Base-by-base conservation (phyloP, 2,329 filamentous ascomycete species). In the Xylariomycetidae sp. region DNA sequence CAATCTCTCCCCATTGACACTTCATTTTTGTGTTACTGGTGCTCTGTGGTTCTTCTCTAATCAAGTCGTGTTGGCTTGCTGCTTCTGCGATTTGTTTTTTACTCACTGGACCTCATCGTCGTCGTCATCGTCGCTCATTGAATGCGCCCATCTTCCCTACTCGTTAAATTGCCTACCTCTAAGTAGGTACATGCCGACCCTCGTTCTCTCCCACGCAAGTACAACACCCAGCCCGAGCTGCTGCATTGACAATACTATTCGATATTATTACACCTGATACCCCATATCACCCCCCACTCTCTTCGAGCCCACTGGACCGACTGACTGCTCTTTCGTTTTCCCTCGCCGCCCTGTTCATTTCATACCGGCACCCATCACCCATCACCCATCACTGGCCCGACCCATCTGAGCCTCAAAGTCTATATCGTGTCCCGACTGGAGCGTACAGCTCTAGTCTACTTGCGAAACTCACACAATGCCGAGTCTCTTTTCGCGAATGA, bases 401-500 rank as follows among this genome's bases (percentile, higher is more conserved):
- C n/a, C n/a, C n/a, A n/a, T n/a, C n/a, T n/a, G n/a, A n/a, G n/a
- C n/a, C n/a, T n/a, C n/a, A n/a, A n/a, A n/a, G n/a, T n/a, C n/a
- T n/a, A n/a, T n/a, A n/a, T n/a, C n/a, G n/a, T n/a, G n/a, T n/a
- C n/a, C n/a, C n/a, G n/a, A n/a, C n/a, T n/a, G n/a, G n/a, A n/a
- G n/a, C n/a, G n/a, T n/a, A n/a, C n/a, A n/a, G n/a, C n/a, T n/a
- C n/a, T n/a, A n/a, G n/a, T n/a, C n/a, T n/a, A n/a, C n/a, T n/a
- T n/a, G n/a, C n/a, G n/a, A n/a, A n/a, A n/a, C 47, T 44, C 45
- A 47, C 51, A 67, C 45, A 32, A 79, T 79, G 74, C 67, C 72
- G 41, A 67, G 74, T 50, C 61, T 79, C 44, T 78, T 80, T 53
- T 75, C 75, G 42, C 72, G 73, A 51, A 66, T 90, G 62, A 88